A percentile compares a stretch with the other conserved stretches of the same genome.
phyloP scores from a whole-genome alignment of 208 protist species.

The Trichomonas tenax region DNA sequence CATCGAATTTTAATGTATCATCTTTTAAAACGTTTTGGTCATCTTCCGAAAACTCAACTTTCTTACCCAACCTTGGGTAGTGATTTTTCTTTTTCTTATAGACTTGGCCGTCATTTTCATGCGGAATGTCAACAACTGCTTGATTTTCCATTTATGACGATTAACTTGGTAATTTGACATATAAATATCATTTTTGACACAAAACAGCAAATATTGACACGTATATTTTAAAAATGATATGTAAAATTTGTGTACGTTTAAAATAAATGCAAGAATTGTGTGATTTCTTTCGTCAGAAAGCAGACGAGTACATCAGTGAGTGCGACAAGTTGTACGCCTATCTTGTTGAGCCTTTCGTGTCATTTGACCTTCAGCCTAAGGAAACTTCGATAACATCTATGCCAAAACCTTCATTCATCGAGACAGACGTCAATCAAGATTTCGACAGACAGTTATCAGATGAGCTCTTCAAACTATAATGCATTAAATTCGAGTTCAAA shows the following conservation, averaged over 20 bases:
- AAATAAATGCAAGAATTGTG: not conserved
- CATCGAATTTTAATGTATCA: slow-evolving; percentile 6
- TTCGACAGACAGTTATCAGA: not conserved
- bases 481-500: too few relatives aligned
- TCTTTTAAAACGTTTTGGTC: not conserved
- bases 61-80: not conserved
- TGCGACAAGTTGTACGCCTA: not conserved
- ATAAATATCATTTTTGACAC: too few relatives aligned
- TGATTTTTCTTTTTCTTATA: not conserved
- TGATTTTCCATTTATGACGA: not conserved
- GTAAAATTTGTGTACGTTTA: too few relatives aligned
- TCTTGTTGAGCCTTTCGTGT: not conserved
- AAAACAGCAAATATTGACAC: too few relatives aligned
- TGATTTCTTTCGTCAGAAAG: not conserved
- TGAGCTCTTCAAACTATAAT: not conserved
- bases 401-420: not conserved
- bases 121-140: not conserved
- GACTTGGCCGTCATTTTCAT: not conserved
- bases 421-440: not conserved
- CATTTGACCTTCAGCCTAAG: not conserved
- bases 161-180: too few relatives aligned
- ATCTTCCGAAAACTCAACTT: not conserved
- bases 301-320: not conserved
- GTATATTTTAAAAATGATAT: too few relatives aligned
- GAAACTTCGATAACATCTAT: not conserved